A percentile compares a stretch with the other conserved stretches of the same genome.
phyloP scores from a whole-genome alignment of 257 asterid genomes.

The Catharanthus roseus region DNA sequence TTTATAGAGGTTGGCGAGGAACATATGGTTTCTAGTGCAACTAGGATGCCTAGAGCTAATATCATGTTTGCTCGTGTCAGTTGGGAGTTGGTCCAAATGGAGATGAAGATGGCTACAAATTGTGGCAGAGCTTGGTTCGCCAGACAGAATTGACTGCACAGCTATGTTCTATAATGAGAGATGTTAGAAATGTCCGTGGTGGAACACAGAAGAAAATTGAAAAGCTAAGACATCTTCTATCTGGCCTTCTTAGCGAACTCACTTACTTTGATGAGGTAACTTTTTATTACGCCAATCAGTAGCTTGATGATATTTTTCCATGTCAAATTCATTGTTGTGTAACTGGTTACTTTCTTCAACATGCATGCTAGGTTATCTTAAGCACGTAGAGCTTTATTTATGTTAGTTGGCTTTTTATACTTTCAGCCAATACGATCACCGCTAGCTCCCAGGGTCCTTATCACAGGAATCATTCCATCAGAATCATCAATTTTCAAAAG shows the following conservation, averaged over 20 bases:
- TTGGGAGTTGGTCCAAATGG: constrained; percentile 55
- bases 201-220: constrained; percentile 96
- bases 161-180: constrained; percentile 88
- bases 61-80: constrained; percentile 37
- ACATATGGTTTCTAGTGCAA: background rate
- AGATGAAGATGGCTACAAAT: constrained; percentile 80
- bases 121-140: constrained; percentile 96
- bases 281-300: constrained; percentile 17
- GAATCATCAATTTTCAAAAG: constrained; percentile 96
- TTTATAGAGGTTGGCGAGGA: background rate
- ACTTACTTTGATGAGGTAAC: constrained; percentile 93
- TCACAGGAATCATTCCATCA: constrained; percentile 89
- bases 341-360: background rate
- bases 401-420: constrained; percentile 2
- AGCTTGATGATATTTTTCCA: constrained; percentile 41
- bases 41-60: constrained; percentile 11
- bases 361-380: background rate
- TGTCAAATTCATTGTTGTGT: background rate
- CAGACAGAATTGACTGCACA: constrained; percentile 96
- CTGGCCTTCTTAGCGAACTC: constrained; percentile 98
- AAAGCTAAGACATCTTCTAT: constrained; percentile 91
- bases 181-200: constrained; percentile 87
- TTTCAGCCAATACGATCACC: constrained; percentile 97
- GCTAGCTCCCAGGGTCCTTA: constrained; percentile 74
- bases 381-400: background rate